Evolutionary conservation across 345 rosid genomes (phyloP), one percentile per base, ranked within the genome.

Genomic region (Linum tenue): DNA sequence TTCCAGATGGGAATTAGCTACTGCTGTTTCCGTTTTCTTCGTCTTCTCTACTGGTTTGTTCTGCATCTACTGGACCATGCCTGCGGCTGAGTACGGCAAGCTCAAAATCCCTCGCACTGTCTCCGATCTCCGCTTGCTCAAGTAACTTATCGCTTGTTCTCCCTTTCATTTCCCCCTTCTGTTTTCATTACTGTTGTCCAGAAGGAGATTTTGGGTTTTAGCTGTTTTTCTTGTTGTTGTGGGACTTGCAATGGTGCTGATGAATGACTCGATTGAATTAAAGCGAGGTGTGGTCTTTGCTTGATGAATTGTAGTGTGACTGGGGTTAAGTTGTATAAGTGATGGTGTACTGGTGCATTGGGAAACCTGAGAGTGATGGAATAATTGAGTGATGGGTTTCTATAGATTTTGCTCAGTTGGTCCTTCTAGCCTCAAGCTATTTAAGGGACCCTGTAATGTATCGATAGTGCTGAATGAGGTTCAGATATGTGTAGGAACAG

Each of bases 91-190:
- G 65, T 92, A 88, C 55, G 84, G 83, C 58, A 85, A 86, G 55
- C 92, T 92, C 75, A 92, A 83, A 83, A 79, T 90, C 17, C 98
- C 98, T 8, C 86, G 96, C 59, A 81, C 88, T 64, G 16, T 92
- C 63, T 71, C 97, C 56, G 97, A 92, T 75, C 98, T 92, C 62
- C 58, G 98, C 65, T 65, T 75, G 72, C 97, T 94, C 78, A 94
- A 90, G 99, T 94, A 75, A 22, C 67, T 51, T 10, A 5, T 15
- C 53, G 11, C 36, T 14, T 2, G 40, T 41, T 2, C 50, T 37
- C 5, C 3, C 16, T 50, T 39, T 55, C 3, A 11, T 48, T 35
- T 61, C 9, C 44, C 9, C 9, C 44, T 41, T 41, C 10, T 35
- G 41, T 7, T 16, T 14, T 5, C 62, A 8, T 41, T 1, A 41